A percentile compares a stretch with the other conserved stretches of the same genome.
phyloP scores from a whole-genome alignment of 78 protist genomes.

The Chrysochromulina tobinii region DNA sequence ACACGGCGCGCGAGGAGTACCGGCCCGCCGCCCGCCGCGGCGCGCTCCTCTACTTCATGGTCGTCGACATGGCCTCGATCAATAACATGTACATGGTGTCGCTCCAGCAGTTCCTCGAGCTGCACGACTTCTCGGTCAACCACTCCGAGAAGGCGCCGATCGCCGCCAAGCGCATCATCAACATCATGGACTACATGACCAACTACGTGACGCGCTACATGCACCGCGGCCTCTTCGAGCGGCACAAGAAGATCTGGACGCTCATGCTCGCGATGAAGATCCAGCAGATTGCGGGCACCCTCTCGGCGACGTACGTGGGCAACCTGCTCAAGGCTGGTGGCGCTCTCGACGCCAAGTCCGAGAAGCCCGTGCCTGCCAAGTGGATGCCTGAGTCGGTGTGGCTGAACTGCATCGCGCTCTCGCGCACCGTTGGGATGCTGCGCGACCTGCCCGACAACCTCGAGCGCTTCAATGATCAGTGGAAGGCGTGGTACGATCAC shows the following conservation, averaged over 20 bases:
- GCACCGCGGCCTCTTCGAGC: constrained; percentile 65
- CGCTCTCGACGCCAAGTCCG: constrained; percentile 62
- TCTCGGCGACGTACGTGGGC: constrained; percentile 45
- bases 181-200: constrained; percentile 24
- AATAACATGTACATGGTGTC: constrained; percentile 71
- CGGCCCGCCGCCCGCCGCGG: constrained; percentile 74
- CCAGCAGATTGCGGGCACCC: constrained; percentile 75
- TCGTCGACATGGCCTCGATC: constrained; percentile 50
- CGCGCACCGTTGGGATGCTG: constrained; percentile 33
- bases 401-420: constrained; percentile 64
- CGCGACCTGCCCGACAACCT: constrained; percentile 58
- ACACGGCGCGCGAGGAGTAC: constrained; percentile 55
- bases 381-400: constrained; percentile 79
- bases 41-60: constrained; percentile 66
- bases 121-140: neutral
- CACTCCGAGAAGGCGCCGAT: constrained; percentile 29
- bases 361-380: constrained; percentile 46
- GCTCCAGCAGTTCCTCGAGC: neutral
- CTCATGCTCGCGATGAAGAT: constrained; percentile 35
- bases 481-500: constrained; percentile 75
- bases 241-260: constrained; percentile 63
- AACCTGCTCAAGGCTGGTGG: constrained; percentile 77
- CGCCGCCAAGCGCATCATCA: constrained; percentile 1
- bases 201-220: constrained; percentile 14
- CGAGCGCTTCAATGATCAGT: constrained; percentile 37